Percentiles rank a stretch among this genome's conserved stretches.
phyloP scores from a whole-genome alignment of 352 stramenopile genomes.

The Phytophthora ohioensis region DNA sequence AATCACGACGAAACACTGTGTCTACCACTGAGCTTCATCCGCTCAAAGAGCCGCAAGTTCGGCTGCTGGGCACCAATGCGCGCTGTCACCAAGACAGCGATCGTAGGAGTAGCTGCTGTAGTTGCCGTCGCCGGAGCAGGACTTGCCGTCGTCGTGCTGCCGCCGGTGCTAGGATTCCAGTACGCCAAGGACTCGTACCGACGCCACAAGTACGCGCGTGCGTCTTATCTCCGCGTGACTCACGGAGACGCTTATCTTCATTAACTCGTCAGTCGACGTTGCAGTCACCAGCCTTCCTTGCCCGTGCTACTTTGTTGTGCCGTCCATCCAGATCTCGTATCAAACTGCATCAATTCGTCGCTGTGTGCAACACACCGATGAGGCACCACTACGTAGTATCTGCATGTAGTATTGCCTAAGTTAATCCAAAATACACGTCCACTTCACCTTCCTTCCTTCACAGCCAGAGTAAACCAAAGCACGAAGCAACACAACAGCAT shows the following conservation, averaged over 20 bases:
- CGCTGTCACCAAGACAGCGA: constrained; percentile 73
- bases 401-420: constrained; percentile 25
- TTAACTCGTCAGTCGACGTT: constrained; percentile 18
- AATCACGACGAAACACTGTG: constrained; percentile 83
- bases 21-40: constrained; percentile 69
- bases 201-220: constrained; percentile 47
- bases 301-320: constrained; percentile 14
- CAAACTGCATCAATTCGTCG: constrained; percentile 14
- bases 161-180: constrained; percentile 72
- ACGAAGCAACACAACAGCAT: constrained; percentile 12
- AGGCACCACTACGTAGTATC: neutral
- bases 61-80: constrained; percentile 74
- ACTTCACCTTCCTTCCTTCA: constrained; percentile 1
- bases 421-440: constrained; percentile 30
- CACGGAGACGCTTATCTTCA: constrained; percentile 39
- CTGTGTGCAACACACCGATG: neutral
- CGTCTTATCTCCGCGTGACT: constrained; percentile 44
- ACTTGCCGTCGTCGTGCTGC: constrained; percentile 73
- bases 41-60: constrained; percentile 71
- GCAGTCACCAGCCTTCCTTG: constrained; percentile 2
- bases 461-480: neutral
- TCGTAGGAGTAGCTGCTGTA: constrained; percentile 60
- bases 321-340: constrained; percentile 11
- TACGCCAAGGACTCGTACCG: constrained; percentile 60
- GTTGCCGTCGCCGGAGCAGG: constrained; percentile 64